Conservation (phyloP, 331 rosid species). For the Arachis monticola region DNA sequence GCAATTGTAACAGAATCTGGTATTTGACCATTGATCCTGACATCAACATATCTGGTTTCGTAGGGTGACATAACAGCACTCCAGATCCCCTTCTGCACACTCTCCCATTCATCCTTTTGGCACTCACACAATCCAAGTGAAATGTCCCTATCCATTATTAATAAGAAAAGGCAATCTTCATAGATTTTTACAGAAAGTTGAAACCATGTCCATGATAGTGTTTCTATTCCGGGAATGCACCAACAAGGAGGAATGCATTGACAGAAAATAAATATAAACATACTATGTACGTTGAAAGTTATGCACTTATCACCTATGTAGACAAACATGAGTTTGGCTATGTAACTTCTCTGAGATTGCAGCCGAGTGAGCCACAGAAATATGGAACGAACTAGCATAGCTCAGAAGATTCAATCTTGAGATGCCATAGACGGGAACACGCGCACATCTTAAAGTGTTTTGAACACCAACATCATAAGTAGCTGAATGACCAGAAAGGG, state of each 20-base stretch:
- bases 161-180: slow-evolving; percentile 18
- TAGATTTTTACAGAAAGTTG: neutral
- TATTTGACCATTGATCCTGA: slow-evolving; percentile 55
- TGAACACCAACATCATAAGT: slow-evolving; percentile 9
- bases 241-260: neutral
- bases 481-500: slow-evolving; percentile 36
- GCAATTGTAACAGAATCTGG: slow-evolving; percentile 59
- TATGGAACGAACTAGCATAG: slow-evolving; percentile 60
- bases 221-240: neutral
- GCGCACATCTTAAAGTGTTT: slow-evolving; percentile 55
- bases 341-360: slow-evolving; percentile 63
- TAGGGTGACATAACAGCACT: slow-evolving; percentile 74
- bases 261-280: too few species aligned
- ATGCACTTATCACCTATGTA: slow-evolving; percentile 62
- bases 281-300: slow-evolving; percentile 39
- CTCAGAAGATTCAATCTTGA: slow-evolving; percentile 71
- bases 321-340: slow-evolving; percentile 63
- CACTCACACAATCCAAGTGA: slow-evolving; percentile 81
- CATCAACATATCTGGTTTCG: slow-evolving; percentile 68
- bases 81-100: slow-evolving; percentile 71
- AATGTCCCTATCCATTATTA: slow-evolving; percentile 58
- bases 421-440: slow-evolving; percentile 61
- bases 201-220: too few species aligned
- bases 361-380: slow-evolving; percentile 66
- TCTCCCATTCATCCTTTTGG: slow-evolving; percentile 63